Evolutionary conservation across 1,284 basidiomycete species (phyloP).

Genomic region (Exobasidium cylindrosporum): DNA sequence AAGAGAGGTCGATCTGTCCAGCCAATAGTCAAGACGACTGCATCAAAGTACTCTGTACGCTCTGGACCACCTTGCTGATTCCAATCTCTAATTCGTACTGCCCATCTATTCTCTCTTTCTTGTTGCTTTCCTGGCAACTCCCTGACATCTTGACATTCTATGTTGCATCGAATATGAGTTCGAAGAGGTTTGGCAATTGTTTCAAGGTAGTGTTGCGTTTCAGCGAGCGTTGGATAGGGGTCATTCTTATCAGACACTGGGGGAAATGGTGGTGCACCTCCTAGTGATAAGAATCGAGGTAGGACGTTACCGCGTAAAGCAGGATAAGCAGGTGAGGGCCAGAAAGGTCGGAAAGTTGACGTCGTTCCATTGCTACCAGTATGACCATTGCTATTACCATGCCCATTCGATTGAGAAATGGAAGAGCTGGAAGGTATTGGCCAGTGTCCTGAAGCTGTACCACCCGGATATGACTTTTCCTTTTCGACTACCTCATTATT

Average conservation of each 20-base stretch:
- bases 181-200: slow-evolving; percentile 25
- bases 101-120: slow-evolving; percentile 17
- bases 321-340: slow-evolving; percentile 43
- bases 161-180: slow-evolving; percentile 19
- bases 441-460: slow-evolving; percentile 5
- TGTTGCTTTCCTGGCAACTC: slow-evolving; percentile 24
- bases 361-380: not conserved
- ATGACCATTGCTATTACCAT: not conserved
- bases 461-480: slow-evolving; percentile 1
- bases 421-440: slow-evolving; percentile 5
- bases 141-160: slow-evolving; percentile 34
- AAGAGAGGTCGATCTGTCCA: slow-evolving; percentile 45
- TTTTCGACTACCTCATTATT: not conserved
- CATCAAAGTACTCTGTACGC: slow-evolving; percentile 22
- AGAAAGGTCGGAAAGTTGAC: slow-evolving; percentile 27
- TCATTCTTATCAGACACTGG: slow-evolving; percentile 21
- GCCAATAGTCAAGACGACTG: slow-evolving; percentile 34
- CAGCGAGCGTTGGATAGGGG: slow-evolving; percentile 34
- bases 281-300: slow-evolving; percentile 42
- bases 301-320: slow-evolving; percentile 43
- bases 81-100: slow-evolving; percentile 32
- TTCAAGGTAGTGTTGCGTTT: slow-evolving; percentile 36
- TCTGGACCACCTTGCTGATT: not conserved
- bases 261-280: slow-evolving; percentile 23
- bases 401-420: not conserved